Percentiles rank a stretch among this genome's conserved stretches.
These are phyloP conservation scores for Aureobasidium sp. DNA, from an alignment of 2,329 filamentous ascomycete genomes.

Conservation along the genomic window DNA sequence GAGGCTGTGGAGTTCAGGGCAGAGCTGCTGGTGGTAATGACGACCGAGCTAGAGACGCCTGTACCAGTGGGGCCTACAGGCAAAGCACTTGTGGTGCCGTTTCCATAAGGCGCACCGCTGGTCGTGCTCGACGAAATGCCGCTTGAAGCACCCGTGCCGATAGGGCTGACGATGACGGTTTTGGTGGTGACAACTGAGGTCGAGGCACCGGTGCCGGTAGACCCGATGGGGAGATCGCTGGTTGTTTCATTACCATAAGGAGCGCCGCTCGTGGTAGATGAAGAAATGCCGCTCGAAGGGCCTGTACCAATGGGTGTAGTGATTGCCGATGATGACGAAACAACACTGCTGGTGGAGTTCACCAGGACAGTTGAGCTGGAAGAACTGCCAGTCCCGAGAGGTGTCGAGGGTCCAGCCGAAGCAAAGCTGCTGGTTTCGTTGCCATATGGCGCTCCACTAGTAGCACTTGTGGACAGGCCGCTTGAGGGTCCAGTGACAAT, in stretches of 20 bases:
- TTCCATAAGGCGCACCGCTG: background rate
- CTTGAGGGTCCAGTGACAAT: background rate
- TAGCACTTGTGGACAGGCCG: background rate
- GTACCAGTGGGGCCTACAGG: constrained; percentile 7
- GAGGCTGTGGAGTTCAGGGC: background rate
- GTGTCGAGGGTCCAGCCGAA: background rate
- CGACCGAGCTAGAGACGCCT: background rate
- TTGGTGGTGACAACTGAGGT: background rate
- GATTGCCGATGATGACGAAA: background rate
- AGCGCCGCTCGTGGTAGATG: background rate
- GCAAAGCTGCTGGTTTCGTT: background rate
- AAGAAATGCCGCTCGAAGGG: background rate
- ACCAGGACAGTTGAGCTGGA: background rate
- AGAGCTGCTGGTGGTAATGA: background rate
- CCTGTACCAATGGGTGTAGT: background rate
- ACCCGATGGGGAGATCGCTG: background rate
- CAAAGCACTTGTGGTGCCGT: background rate
- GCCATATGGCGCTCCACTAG: background rate
- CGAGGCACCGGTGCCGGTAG: background rate
- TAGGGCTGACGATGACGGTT: background rate
- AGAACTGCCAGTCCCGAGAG: background rate
- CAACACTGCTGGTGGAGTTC: background rate
- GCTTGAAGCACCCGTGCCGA: background rate
- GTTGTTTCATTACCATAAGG: background rate
- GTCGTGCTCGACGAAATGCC: background rate